phyloP scores from a whole-genome alignment of 2,329 filamentous ascomycete genomes.

The Pseudocercospora cruenta region DNA sequence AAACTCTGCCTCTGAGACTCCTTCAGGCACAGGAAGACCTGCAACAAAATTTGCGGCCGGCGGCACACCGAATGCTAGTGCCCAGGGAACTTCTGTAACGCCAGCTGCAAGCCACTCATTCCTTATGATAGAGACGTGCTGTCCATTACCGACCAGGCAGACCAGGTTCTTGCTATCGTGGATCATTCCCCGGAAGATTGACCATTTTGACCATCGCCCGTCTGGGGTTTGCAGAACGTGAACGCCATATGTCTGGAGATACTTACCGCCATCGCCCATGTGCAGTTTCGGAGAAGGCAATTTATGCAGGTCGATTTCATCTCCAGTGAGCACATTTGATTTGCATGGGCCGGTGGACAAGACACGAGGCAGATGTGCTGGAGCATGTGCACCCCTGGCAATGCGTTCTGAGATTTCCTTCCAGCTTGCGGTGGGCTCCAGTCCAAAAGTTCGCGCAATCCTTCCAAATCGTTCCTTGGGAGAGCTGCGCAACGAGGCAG shows the following conservation, averaged over 20 bases:
- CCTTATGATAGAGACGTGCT: conserved; percentile 54
- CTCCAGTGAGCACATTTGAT: conserved; percentile 44
- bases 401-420: no score
- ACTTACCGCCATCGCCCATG: conserved; percentile 53
- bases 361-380: no score
- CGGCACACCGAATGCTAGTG: conserved; percentile 54
- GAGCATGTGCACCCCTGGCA: no score
- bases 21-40: conserved; percentile 53
- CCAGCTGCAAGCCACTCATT: conserved; percentile 50
- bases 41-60: conserved; percentile 43
- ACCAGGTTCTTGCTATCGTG: conserved; percentile 48
- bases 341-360: conserved; percentile 44
- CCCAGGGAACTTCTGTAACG: conserved; percentile 53
- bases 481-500: conserved; percentile 44
- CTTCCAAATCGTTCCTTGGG: conserved; percentile 43
- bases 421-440: no score
- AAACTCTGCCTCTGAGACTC: conserved; percentile 54
- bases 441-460: conserved; percentile 7
- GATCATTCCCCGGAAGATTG: conserved; percentile 53
- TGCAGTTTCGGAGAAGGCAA: conserved; percentile 48
- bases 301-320: conserved; percentile 47
- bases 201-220: conserved; percentile 54
- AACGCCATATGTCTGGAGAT: conserved; percentile 57
- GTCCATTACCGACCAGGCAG: conserved; percentile 49
- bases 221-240: conserved; percentile 53